Conservation (phyloP, 345 rosid genomes). For the Eucalyptus fibrosa region DNA sequence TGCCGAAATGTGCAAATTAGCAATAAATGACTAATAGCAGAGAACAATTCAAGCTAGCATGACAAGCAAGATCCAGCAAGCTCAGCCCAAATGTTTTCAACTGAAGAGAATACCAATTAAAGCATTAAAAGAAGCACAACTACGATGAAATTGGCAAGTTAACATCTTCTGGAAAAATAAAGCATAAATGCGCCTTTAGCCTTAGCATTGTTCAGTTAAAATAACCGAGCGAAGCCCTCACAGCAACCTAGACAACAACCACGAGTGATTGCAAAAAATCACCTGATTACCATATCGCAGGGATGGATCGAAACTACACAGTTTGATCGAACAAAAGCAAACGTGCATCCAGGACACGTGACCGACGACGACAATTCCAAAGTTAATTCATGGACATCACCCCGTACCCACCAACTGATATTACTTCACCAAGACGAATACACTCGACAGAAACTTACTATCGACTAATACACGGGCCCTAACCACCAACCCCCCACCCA, state of each 20-base stretch:
- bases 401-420: not conserved
- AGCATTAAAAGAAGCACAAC: not conserved
- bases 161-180: too few species aligned
- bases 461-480: not conserved
- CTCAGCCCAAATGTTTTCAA: not conserved
- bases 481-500: not conserved
- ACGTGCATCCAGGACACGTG: fast-evolving
- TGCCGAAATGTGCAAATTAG: not conserved
- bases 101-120: not conserved
- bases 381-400: constrained; percentile 33
- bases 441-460: not conserved
- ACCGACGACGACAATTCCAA: fast-evolving
- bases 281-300: not conserved
- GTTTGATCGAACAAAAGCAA: not conserved
- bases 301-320: not conserved
- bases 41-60: not conserved
- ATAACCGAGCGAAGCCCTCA: not conserved
- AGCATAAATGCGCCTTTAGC: too few species aligned
- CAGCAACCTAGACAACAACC: not conserved
- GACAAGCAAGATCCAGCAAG: fast-evolving
- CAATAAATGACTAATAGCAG: not conserved
- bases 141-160: not conserved
- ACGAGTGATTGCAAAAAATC: not conserved
- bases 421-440: not conserved
- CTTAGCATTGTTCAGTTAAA: too few species aligned